Percentiles rank a stretch among this genome's conserved stretches.
Conservation (phyloP, 2,329 filamentous ascomycete genomes). For the Periconia sp. region DNA sequence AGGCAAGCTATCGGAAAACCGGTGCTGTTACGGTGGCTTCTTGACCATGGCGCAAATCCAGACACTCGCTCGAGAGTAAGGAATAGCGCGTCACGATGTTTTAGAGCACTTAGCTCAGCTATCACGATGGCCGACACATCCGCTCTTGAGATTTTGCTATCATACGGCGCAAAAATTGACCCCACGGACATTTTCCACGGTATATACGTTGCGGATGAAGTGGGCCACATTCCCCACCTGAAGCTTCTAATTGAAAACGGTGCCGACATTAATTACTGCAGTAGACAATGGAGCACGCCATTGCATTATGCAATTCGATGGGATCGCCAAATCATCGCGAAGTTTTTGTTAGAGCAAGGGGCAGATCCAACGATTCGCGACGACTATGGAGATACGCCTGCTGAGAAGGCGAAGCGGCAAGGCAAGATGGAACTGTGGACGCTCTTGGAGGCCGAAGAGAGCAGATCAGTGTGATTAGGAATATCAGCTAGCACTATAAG, state of each 20-base stretch:
- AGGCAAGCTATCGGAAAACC: background rate
- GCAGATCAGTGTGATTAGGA: too few relatives aligned
- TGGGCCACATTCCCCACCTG: slow-evolving; percentile 2
- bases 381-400: background rate
- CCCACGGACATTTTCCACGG: slow-evolving; percentile 2
- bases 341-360: slow-evolving; percentile 6
- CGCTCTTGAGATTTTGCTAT: slow-evolving; percentile 3
- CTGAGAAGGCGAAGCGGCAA: background rate
- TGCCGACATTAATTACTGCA: slow-evolving; percentile 9
- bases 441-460: too few relatives aligned
- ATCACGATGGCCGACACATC: background rate
- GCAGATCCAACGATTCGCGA: slow-evolving; percentile 5
- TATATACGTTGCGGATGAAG: background rate
- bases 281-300: slow-evolving; percentile 4
- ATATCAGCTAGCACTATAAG: too few relatives aligned
- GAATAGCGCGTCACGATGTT: background rate
- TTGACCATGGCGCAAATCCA: slow-evolving; percentile 14
- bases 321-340: background rate
- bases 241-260: slow-evolving; percentile 8
- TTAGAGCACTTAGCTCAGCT: slow-evolving; percentile 3
- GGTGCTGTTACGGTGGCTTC: slow-evolving; percentile 9
- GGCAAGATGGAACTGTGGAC: background rate
- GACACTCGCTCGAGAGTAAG: slow-evolving; percentile 1
- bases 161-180: slow-evolving; percentile 5
- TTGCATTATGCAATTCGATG: slow-evolving; percentile 4